A percentile compares a stretch with the other conserved stretches of the same genome.
These are phyloP conservation scores for Ceratocystiopsis brevicomis DNA, from an alignment of 2,329 filamentous ascomycete species.

Conservation along the genomic window DNA sequence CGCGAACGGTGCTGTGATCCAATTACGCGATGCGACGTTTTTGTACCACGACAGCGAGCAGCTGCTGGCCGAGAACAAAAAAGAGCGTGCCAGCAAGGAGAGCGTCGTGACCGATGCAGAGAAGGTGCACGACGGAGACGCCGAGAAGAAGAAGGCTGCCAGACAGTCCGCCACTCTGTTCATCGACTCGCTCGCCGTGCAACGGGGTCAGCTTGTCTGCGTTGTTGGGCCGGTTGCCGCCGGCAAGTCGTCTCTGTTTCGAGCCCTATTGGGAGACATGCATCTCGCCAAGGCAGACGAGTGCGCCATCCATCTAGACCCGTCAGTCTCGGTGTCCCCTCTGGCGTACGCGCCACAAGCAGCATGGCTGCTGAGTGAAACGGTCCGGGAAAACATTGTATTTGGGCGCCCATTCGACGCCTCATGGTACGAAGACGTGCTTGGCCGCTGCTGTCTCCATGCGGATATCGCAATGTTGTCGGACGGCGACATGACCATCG, in stretches of 20 bases:
- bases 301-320: slow-evolving; percentile 7
- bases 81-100: too few relatives aligned
- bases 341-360: slow-evolving; percentile 13
- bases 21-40: slow-evolving; percentile 7
- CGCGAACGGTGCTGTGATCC: slow-evolving; percentile 1
- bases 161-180: too few relatives aligned
- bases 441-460: slow-evolving; percentile 69
- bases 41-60: slow-evolving; percentile 9
- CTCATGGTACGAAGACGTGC: slow-evolving; percentile 61
- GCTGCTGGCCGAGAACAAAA: neutral
- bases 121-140: neutral
- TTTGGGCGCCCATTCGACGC: slow-evolving; percentile 40
- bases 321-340: slow-evolving; percentile 1
- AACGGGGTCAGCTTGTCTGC: slow-evolving; percentile 6
- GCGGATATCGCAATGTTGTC: slow-evolving; percentile 68
- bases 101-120: too few relatives aligned
- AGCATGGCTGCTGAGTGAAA: slow-evolving; percentile 51
- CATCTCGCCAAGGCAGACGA: slow-evolving; percentile 7
- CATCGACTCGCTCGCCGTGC: slow-evolving; percentile 2
- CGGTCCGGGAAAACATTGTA: slow-evolving; percentile 23
- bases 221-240: slow-evolving; percentile 11
- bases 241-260: slow-evolving; percentile 11
- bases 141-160: neutral
- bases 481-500: slow-evolving; percentile 45
- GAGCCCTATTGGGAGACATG: slow-evolving; percentile 11